Conservation (phyloP, 169 alveolate species). For the Plasmodium berghei region DNA sequence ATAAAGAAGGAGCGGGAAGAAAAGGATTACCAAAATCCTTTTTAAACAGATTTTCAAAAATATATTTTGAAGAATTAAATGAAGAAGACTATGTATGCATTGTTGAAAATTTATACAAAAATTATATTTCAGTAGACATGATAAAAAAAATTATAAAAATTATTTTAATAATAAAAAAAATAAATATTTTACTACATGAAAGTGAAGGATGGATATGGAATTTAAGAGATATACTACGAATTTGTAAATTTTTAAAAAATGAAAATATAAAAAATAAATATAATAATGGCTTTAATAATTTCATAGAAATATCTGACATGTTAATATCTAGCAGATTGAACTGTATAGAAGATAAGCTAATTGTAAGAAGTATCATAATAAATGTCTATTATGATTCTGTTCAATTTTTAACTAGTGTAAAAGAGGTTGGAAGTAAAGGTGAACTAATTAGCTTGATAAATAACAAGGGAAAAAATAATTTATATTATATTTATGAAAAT, state of each 20-base stretch:
- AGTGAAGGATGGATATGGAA: constrained; percentile 88
- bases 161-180: constrained; percentile 74
- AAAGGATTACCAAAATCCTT: constrained; percentile 99
- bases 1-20: constrained; percentile 97
- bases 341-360: constrained; percentile 27
- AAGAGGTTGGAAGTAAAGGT: constrained; percentile 13
- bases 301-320: constrained; percentile 26
- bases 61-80: constrained; percentile 91
- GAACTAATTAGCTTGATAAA: constrained; percentile 11
- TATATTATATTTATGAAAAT: neutral
- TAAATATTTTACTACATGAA: constrained; percentile 70
- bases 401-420: constrained; percentile 7
- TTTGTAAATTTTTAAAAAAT: constrained; percentile 25
- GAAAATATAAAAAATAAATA: neutral
- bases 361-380: constrained; percentile 34
- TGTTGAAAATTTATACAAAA: constrained; percentile 84
- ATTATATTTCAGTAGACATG: constrained; percentile 12
- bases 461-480: neutral
- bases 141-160: constrained; percentile 69
- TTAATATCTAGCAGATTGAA: constrained; percentile 50
- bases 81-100: constrained; percentile 90
- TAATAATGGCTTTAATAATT: neutral
- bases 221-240: constrained; percentile 83
- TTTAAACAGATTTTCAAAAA: constrained; percentile 97
- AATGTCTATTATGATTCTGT: constrained; percentile 11